Evolutionary conservation across 2,329 filamentous ascomycete species (phyloP).

Genomic region (Aureobasidium sp.): DNA sequence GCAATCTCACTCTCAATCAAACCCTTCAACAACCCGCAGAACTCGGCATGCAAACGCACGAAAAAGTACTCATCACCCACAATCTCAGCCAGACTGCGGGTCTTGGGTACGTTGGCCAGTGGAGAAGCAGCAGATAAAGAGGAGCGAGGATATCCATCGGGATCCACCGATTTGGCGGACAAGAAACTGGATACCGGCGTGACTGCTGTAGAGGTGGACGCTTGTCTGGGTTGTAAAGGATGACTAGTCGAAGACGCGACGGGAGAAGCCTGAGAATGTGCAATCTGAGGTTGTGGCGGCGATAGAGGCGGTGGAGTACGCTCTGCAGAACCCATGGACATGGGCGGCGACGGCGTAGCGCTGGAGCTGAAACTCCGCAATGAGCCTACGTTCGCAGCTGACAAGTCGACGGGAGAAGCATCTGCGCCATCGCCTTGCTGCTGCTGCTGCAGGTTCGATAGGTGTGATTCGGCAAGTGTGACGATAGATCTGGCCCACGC

Average conservation of each 20-base stretch:
- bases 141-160: constrained; percentile 17
- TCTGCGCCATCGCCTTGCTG: constrained; percentile 1
- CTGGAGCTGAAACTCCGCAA: constrained; percentile 1
- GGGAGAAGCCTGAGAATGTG: background rate
- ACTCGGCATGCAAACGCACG: constrained; percentile 15
- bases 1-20: constrained; percentile 8
- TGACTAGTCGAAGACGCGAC: background rate
- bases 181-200: constrained; percentile 16
- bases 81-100: constrained; percentile 7
- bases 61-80: constrained; percentile 14
- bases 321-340: constrained; percentile 8
- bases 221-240: background rate
- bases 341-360: constrained; percentile 11
- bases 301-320: background rate
- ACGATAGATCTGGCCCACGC: constrained; percentile 6
- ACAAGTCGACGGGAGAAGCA: background rate
- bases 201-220: background rate
- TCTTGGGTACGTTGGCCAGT: constrained; percentile 13
- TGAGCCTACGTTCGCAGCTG: background rate
- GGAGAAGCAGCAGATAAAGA: background rate
- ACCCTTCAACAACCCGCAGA: constrained; percentile 10
- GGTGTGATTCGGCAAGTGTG: constrained; percentile 1
- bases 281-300: background rate
- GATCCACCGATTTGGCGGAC: constrained; percentile 16
- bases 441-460: background rate